Evolutionary conservation across 1,139 yeast genomes (phyloP), one percentile per base, ranked within the genome.

Genomic region (Blastobotrys indianensis): DNA sequence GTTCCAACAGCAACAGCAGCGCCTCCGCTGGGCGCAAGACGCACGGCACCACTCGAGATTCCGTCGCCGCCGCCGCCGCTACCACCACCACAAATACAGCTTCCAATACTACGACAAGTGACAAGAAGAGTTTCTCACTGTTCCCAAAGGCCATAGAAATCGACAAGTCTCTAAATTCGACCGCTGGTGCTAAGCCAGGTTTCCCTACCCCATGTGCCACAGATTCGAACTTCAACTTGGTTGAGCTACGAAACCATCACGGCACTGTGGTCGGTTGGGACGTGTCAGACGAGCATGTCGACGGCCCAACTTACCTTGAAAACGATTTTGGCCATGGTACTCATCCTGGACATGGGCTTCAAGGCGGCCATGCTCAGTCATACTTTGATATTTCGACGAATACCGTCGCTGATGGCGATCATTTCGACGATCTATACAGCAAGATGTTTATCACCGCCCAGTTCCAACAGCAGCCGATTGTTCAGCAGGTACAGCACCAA

Each of bases 241-340:
- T 57, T 32, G 61, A 57, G 39, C 48, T 59, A 36, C 41, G 52
- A 31, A 53, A 55, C 46, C 50, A 41, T 13, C 50, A 51, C 23
- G 62, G 62, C 20, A 42, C 53, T 13, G 53, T 59, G 3, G 50
- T 58, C 25, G 62, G 63, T 9, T 58, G 59, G 58, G 60, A 57
- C 32, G 47, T 56, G 35, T 39, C 44, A 33, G 47, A 45, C 33
- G 30, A 37, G 25, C 31, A 40, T 33, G 35, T 37, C 13, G 37
- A 29, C 12, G 33, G 36, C n/a, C 38, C 38, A 11, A 15, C 25
- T 10, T 35, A 35, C 17, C 29, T 35, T 3, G 40, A 28, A 15
- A 35, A 35, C 35, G 39, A 35, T 15, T 33, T 12, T 12, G n/a
- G 25, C 6, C 25, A 20, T 20, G 25, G 7, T 7, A 7, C 25